Base-by-base conservation (phyloP, 2,329 filamentous ascomycete genomes). In the Trichoderma koningiopsis region DNA sequence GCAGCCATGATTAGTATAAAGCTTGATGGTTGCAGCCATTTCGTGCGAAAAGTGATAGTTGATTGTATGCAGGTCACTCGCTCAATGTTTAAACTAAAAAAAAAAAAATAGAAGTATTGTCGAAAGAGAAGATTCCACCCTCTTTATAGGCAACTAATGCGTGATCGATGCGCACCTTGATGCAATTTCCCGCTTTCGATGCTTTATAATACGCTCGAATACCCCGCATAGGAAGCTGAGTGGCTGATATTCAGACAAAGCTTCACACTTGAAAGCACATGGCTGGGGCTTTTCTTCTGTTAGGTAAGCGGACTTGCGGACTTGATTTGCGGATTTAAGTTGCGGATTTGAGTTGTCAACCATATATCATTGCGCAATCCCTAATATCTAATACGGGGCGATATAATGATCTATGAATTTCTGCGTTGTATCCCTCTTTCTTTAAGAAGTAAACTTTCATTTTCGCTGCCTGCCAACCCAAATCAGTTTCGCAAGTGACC, bases 1-100 rank as follows among this genome's bases (percentile, higher is more conserved):
- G 77, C 91, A 94, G 61, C 73, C 63, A 73, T 88, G 89, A 81
- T 89, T 91, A 60, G 91, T 93, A 81, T 93, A 93, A 53, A 92
- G 82, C 37, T 82, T 89, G 77, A 92, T 88, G 73, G 72, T 62
- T 74, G 60, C 33, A 5, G 68, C n/a, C 64, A 66, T 66, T 4
- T n/a, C 27, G 22, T 7, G 11, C 11, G 19, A 19, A 10, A 59
- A 47, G 27, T 19, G n/a, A 5, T 3, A 4, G 22, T 19, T 35
- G 3, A 35, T n/a, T 24, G 10, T 13, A 2, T 24, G 47, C 4
- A 49, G n/a, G 11, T 7, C 24, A 11, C 13, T 6, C n/a, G 22
- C 47, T 49, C 22, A 24, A 24, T 11, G 14, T 13, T 24, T 24
- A 13, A 13, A 13, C 8, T 8, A 13, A 22, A 16, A 49, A 13